Evolutionary conservation across 441 rosid genomes (phyloP).

Genomic region (Arabidopsis lyrata): DNA sequence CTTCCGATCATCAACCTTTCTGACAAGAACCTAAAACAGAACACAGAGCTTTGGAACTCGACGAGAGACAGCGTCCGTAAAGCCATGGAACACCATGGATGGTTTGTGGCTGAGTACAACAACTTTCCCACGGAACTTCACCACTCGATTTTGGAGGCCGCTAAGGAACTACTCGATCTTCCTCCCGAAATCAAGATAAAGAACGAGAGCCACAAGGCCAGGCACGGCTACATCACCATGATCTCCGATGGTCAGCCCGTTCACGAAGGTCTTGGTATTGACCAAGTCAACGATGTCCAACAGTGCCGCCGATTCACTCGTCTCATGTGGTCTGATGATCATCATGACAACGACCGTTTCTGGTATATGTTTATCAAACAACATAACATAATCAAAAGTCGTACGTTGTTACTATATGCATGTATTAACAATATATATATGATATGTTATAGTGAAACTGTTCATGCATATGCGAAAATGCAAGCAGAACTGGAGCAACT

Average conservation of each 20-base stretch:
- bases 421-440: neutral
- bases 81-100: constrained; percentile 64
- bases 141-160: constrained; percentile 38
- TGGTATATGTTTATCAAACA: constrained; percentile 44
- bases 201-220: constrained; percentile 61
- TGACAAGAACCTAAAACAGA: constrained; percentile 49
- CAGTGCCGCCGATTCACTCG: constrained; percentile 58
- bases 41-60: constrained; percentile 55
- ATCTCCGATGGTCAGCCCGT: constrained; percentile 52
- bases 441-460: constrained; percentile 51
- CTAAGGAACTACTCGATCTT: constrained; percentile 60
- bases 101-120: constrained; percentile 55
- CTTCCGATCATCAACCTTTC: constrained; percentile 56
- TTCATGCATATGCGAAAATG: constrained; percentile 51
- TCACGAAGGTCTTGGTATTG: constrained; percentile 70
- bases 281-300: constrained; percentile 49
- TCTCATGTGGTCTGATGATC: constrained; percentile 68
- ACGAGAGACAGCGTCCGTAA: constrained; percentile 50
- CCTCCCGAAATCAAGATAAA: constrained; percentile 61
- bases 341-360: constrained; percentile 59
- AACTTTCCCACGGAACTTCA: constrained; percentile 50
- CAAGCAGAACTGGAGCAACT: constrained; percentile 54
- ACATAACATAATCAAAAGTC: neutral
- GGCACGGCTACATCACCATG: constrained; percentile 66
- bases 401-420: neutral